Evolutionary conservation across 192 early-diverging fungal species (phyloP), one percentile per base, ranked within the genome.

Genomic region (Backusella morwellensis): DNA sequence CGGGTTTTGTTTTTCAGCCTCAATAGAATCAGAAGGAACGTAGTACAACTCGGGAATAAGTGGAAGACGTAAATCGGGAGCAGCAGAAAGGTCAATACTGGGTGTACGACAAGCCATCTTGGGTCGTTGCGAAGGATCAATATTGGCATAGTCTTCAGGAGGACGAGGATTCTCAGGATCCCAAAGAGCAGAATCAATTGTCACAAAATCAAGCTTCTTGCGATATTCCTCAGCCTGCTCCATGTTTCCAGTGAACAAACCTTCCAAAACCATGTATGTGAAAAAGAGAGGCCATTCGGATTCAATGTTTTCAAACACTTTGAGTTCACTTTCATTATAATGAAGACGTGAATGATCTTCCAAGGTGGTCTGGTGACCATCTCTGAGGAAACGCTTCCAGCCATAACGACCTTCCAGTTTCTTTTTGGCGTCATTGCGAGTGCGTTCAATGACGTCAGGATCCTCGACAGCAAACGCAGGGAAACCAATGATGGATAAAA

Each of bases 251-350:
- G 82, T 88, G 77, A 95, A 96, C 0, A 93, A 78, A 36, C 92
- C 95, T 66, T 95, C 94, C 69, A 96, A 80, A 69, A 96, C 89
- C 81, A 95, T 83, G 79, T 96, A 96, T 9, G 95, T 95, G 72
- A 93, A 96, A 77, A 96, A 96, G 12, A 96, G 78, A 9, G 95
- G 95, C 95, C 95, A 96, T 78, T 96, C 95, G 52, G 90, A 94
- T 80, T 96, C 95, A 42, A 96, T 90, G 68, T 91, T 82, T 75
- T 95, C 93, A 84, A 96, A 96, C 15, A 92, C 86, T 75, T 90
- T 89, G 73, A 96, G 87, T 79, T 96, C 95, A 40, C 90, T 89
- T 1, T 93, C 86, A 34, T 95, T 90, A 78, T 96, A 96, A 75
- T 95, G 90, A 32, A 96, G 84, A 70, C 94, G 93, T 8, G 78